Evolutionary conservation across 441 rosid genomes (phyloP).

Genomic region (Gossypium gossypioides): DNA sequence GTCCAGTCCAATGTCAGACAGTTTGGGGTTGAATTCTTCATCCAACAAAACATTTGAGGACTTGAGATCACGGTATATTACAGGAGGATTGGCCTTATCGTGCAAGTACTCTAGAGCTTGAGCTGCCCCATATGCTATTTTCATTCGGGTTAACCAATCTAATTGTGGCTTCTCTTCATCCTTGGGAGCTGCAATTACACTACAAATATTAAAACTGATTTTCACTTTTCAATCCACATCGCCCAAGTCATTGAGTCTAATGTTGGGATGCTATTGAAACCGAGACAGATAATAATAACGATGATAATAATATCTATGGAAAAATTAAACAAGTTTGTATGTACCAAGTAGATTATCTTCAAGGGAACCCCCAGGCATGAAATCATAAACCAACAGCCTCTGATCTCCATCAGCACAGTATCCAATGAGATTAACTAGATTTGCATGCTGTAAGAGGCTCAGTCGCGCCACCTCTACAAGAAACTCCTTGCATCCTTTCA

Average conservation of each 20-base stretch:
- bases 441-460: conserved; percentile 51
- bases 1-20: conserved; percentile 22
- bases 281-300: no score
- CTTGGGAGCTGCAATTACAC: conserved; percentile 23
- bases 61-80: conserved; percentile 63
- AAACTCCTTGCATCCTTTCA: conserved; percentile 62
- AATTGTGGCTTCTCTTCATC: conserved; percentile 27
- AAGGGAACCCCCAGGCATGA: conserved; percentile 50
- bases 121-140: conserved; percentile 64
- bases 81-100: conserved; percentile 50
- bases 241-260: no score
- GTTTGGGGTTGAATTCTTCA: conserved; percentile 38
- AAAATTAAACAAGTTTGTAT: no score
- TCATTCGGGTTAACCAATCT: conserved; percentile 64
- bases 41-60: conserved; percentile 66
- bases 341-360: conserved; percentile 61
- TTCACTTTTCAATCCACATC: neutral
- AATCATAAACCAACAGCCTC: conserved; percentile 76
- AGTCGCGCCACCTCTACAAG: conserved; percentile 44
- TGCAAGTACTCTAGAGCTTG: conserved; percentile 76
- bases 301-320: no score
- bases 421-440: conserved; percentile 62
- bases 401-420: conserved; percentile 95
- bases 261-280: no score
- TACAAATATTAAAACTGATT: neutral